Evolutionary conservation across 306 rosid genomes (phyloP).

Genomic region (Vigna mungo): DNA sequence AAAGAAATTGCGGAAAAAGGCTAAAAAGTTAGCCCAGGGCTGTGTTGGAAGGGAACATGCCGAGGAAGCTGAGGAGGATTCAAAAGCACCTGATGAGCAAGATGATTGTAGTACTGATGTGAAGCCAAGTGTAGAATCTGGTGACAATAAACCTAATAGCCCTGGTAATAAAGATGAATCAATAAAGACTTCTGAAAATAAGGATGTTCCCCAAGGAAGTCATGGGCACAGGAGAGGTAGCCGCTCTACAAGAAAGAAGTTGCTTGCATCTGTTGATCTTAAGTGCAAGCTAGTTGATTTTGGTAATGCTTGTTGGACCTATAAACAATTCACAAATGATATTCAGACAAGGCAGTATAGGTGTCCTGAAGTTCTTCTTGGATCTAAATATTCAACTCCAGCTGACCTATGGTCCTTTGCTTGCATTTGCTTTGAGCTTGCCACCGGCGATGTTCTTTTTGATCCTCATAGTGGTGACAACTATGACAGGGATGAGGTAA

Average conservation of each 20-base stretch:
- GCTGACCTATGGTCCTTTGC: constrained; percentile 99
- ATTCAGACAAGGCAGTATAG: constrained; percentile 98
- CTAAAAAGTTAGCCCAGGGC: constrained; percentile 78
- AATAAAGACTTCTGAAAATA: constrained; percentile 54
- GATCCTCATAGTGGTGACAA: constrained; percentile 98
- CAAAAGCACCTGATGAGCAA: constrained; percentile 48
- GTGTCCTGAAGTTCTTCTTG: constrained; percentile 97
- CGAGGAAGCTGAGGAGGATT: constrained; percentile 64
- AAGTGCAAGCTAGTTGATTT: constrained; percentile 96
- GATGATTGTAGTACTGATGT: constrained; percentile 60
- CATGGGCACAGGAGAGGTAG: constrained; percentile 62
- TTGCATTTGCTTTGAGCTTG: constrained; percentile 96
- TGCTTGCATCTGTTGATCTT: constrained; percentile 72
- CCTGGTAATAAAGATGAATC: constrained; percentile 51
- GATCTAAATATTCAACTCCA: constrained; percentile 90
- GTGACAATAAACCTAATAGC: constrained; percentile 55
- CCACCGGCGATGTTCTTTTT: constrained; percentile 95
- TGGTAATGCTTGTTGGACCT: constrained; percentile 99
- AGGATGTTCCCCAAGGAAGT: constrained; percentile 55
- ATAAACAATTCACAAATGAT: constrained; percentile 94
- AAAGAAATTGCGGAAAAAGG: constrained; percentile 81
- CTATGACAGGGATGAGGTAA: constrained; percentile 97
- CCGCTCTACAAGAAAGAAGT: constrained; percentile 67
- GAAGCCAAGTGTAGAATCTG: constrained; percentile 49
- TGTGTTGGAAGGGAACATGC: constrained; percentile 62